Evolutionary conservation across 768 basidiomycete genomes (phyloP).

Genomic region (Daedalea quercina): DNA sequence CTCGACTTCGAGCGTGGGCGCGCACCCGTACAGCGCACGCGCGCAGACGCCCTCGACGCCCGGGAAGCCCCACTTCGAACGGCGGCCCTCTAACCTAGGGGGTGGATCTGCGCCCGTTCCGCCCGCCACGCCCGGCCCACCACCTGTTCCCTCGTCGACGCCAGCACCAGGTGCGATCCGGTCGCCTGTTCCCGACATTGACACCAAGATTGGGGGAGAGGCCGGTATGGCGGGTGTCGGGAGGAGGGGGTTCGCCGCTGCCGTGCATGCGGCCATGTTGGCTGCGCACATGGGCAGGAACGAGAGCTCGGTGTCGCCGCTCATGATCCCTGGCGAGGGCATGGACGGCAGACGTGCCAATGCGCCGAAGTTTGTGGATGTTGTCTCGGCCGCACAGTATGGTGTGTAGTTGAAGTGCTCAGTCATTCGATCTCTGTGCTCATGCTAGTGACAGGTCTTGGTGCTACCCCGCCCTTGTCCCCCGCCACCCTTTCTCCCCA

Average conservation of each 20-base stretch:
- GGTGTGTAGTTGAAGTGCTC: slow-evolving; percentile 12
- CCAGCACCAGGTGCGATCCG: slow-evolving; percentile 5
- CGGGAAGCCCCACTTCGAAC: not conserved
- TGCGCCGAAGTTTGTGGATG: slow-evolving; percentile 26
- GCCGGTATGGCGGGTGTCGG: slow-evolving; percentile 93
- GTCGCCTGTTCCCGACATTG: slow-evolving; percentile 28
- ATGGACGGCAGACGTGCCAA: slow-evolving; percentile 26
- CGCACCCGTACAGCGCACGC: not conserved
- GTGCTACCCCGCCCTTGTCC: slow-evolving; percentile 21
- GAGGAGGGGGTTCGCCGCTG: slow-evolving; percentile 73
- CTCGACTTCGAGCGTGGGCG: not conserved
- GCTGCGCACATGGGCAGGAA: slow-evolving; percentile 12
- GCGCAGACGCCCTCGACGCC: not conserved
- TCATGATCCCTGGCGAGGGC: slow-evolving; percentile 12
- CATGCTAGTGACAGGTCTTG: not conserved
- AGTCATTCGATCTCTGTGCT: not conserved
- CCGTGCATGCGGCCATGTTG: slow-evolving; percentile 56
- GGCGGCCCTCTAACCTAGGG: slow-evolving; percentile 1
- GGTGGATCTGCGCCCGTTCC: not conserved
- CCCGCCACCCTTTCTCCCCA: slow-evolving; percentile 20
- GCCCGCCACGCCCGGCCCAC: not conserved
- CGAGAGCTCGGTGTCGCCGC: not conserved
- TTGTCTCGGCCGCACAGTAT: slow-evolving; percentile 18
- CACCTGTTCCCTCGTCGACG: not conserved
- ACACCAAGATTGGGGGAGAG: slow-evolving; percentile 69